These are phyloP conservation scores for Acacia crassicarpa DNA, from an alignment of 306 rosid genomes.

Conservation along the genomic window DNA sequence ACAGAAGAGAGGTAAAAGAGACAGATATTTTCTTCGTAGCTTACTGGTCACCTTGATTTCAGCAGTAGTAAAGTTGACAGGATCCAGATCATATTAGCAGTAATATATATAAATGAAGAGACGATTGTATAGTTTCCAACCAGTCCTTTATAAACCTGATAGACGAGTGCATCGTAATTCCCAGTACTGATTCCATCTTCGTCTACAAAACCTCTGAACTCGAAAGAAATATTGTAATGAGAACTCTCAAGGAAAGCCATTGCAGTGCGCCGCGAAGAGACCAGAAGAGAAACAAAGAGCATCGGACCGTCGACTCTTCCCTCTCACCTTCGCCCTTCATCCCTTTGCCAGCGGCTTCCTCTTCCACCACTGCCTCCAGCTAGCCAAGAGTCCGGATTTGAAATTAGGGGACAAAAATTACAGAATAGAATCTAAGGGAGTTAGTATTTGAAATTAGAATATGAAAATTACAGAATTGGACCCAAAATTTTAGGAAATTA, in stretches of 20 bases:
- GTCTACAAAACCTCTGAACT: slow-evolving; percentile 1
- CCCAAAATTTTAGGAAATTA: too few relatives aligned
- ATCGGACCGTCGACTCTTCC: too few relatives aligned
- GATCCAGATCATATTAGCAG: not conserved
- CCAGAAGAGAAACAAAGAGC: too few relatives aligned
- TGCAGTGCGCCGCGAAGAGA: too few relatives aligned
- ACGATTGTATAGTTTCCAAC: not conserved
- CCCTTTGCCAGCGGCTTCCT: too few relatives aligned
- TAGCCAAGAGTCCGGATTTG: too few relatives aligned
- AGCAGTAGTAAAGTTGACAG: not conserved
- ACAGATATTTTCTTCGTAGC: not conserved
- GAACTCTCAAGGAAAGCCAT: not conserved
- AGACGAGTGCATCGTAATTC: not conserved
- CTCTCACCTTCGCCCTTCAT: too few relatives aligned
- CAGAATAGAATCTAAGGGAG: too few relatives aligned
- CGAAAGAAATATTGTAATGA: slow-evolving; percentile 8
- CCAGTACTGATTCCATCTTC: not conserved
- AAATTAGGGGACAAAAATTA: too few relatives aligned
- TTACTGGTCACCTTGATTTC: not conserved
- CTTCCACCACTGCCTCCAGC: too few relatives aligned
- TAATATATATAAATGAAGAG: not conserved
- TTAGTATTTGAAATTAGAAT: too few relatives aligned
- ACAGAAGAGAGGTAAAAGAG: not conserved
- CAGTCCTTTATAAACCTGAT: not conserved
- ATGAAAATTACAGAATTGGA: too few relatives aligned